Evolutionary conservation across 768 basidiomycete species (phyloP), one percentile per base, ranked within the genome.

Genomic region (Tricholoma bakamatsutake): DNA sequence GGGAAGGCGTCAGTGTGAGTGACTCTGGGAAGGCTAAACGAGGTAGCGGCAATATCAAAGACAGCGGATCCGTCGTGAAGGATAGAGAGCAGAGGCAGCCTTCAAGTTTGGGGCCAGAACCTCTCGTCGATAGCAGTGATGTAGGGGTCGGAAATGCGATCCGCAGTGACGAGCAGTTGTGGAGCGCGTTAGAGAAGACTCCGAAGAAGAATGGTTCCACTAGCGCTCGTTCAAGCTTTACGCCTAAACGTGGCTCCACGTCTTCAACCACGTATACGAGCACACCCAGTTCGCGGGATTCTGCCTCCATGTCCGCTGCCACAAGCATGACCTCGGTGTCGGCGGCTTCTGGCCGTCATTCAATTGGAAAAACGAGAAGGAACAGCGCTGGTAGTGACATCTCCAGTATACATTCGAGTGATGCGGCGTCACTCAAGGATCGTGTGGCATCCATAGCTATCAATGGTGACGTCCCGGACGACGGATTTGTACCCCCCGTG

Each of bases 301-400:
- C 92, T 4, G 87, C 87, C 17, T 88, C 87, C 1, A 80, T 90
- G 71, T 91, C 90, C 42, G 80, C 81, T 10, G 81, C 83, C 21
- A 90, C 93, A 5, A 90, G 85, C 64, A 77, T 80, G 51, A 91
- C 90, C 2, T 93, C 90, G 1, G 75, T 85, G 40, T 88, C 90
- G 17, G 85, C 76, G 12, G 72, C 80, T 21, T 88, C 90, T 47
- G 83, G 85, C 52, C 81, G 90, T 40, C 84, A 91, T 61, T 89
- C 88, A 12, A 78, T 80, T 0, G 75, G 77, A 60, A 87, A 87
- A 66, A 79, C 80, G 52, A 75, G 82, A 59, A 79, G 93, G 63
- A 91, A 92, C 66, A 95, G 93, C 60, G 90, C 82, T 1, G 83
- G 93, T 40, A 94, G 92, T 69, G 93, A 96, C 66, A 79, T 85